Conservation (phyloP, 805 yeast genomes). For the Diddensiella santjacobensis region DNA sequence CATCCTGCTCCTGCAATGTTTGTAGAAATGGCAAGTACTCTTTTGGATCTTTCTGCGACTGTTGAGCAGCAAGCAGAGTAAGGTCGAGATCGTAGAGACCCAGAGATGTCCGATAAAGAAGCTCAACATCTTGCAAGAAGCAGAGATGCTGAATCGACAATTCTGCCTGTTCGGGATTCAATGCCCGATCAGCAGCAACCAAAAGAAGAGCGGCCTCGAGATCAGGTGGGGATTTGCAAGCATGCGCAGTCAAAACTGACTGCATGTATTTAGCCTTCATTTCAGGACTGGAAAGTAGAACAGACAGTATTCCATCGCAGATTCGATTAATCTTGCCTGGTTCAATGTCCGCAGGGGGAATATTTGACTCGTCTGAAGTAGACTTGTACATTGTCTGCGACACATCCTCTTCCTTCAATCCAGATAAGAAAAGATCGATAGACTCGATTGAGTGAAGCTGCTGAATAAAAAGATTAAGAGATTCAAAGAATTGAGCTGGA, state of each 20-base stretch:
- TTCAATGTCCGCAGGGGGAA: background rate
- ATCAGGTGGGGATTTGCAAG: constrained; percentile 87
- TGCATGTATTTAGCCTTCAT: constrained; percentile 61
- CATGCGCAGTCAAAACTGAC: constrained; percentile 83
- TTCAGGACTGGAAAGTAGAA: constrained; percentile 46
- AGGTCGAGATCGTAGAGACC: constrained; percentile 78
- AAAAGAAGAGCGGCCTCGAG: constrained; percentile 66
- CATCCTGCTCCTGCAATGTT: constrained; percentile 62
- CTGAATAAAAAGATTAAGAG: constrained; percentile 61
- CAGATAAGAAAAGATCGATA: constrained; percentile 81
- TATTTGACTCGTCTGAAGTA: constrained; percentile 39
- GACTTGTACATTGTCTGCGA: constrained; percentile 76
- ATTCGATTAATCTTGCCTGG: constrained; percentile 60
- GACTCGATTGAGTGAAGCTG: constrained; percentile 72
- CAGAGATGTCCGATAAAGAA: constrained; percentile 72
- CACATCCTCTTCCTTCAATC: constrained; percentile 83
- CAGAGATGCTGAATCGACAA: constrained; percentile 77
- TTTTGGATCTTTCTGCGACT: constrained; percentile 95
- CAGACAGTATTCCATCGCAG: constrained; percentile 64
- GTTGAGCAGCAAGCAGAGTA: constrained; percentile 84
- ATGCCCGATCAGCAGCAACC: constrained; percentile 46
- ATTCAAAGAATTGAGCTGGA: constrained; percentile 61
- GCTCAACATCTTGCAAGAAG: constrained; percentile 84
- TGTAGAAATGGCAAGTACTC: constrained; percentile 93
- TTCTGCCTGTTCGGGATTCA: constrained; percentile 49